Base-by-base conservation (phyloP, 2,329 filamentous ascomycete species). In the Chaetomium sp. region DNA sequence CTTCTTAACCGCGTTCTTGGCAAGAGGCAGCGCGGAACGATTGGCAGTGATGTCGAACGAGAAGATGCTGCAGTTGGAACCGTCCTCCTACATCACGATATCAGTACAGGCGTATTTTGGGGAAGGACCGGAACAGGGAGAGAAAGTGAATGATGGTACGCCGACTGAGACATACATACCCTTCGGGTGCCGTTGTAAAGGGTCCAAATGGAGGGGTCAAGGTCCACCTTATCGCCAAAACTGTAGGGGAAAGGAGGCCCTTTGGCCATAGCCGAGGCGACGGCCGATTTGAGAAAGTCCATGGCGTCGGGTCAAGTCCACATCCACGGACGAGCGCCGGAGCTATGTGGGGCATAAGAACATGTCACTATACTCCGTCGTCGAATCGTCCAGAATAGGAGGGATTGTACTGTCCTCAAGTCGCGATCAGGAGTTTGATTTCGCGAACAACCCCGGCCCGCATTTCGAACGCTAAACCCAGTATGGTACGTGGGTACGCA, bases 281-380 rank as follows among this genome's bases (percentile, higher is more conserved):
- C 91, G 52, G 94, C 94, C 59, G 91, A 97, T 75, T 97, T 97
- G 69, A 99, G 82, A 68, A 97, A 97, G 71, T 99, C 91, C 94
- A 99, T 99, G 64, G 64, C 57, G 6, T 1, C 12, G 3, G 27
- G 37, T 12, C 12, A 11, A 11, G 40, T 12, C 6, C 40, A n/a
- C 6, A n/a, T 14, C 11, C 12, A 8, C 37, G 10, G 10, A 42
- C 40, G 6, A 14, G 40, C 11, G 40, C 14, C 11, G 40, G 40
- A 42, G 40, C 14, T 14, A 14, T 14, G 37, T 8, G 37, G 12
- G 37, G 12, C 8, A 12, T 9, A 38, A 38, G 37, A 38, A 12
- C 19, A 27, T 27, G 19, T 27, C 19, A 27, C 19, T 27, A 27
- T 27, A 27, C 19, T 27, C 19, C 19, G 19, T 27, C 19, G 19